Conservation (phyloP, 139 green algal species). For the Diplosphaera chodatii region DNA sequence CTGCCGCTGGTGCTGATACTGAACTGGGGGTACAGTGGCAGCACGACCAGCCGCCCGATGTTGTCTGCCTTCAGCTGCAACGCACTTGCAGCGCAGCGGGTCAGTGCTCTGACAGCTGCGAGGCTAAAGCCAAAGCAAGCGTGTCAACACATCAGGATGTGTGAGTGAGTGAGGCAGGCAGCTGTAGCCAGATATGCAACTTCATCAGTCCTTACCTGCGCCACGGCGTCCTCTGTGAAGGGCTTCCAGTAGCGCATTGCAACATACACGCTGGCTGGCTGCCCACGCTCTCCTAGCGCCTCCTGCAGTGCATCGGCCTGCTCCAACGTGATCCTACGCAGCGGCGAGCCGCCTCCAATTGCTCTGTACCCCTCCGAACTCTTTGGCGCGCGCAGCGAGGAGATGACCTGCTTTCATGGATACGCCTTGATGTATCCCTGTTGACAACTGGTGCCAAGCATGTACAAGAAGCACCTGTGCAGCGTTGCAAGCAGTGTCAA, state of each 20-base stretch:
- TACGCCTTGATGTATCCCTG: no score
- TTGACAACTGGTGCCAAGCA: no score
- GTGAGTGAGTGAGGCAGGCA: no score
- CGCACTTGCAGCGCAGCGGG: neutral
- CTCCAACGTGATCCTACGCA: conserved; percentile 91
- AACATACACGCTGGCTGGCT: conserved; percentile 79
- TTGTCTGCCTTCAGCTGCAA: conserved; percentile 79
- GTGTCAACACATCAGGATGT: no score
- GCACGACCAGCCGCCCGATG: conserved; percentile 80
- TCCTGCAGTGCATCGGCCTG: conserved; percentile 73
- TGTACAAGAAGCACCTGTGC: no score
- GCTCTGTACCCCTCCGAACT: conserved; percentile 80
- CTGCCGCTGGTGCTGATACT: conserved; percentile 91
- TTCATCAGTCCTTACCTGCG: conserved; percentile 48
- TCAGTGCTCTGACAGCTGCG: no score
- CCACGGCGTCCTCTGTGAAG: conserved; percentile 94
- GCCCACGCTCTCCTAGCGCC: conserved; percentile 37
- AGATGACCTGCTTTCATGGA: conserved; percentile 50
- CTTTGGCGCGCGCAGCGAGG: conserved; percentile 81
- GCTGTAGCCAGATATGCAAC: no score
- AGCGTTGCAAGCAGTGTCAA: no score
- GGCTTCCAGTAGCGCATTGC: conserved; percentile 99
- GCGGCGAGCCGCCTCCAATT: conserved; percentile 92
- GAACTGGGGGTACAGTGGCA: conserved; percentile 96
- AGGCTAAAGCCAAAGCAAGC: no score